Base-by-base conservation (phyloP, 106 monocot species). In the Apostasia ramifera region DNA sequence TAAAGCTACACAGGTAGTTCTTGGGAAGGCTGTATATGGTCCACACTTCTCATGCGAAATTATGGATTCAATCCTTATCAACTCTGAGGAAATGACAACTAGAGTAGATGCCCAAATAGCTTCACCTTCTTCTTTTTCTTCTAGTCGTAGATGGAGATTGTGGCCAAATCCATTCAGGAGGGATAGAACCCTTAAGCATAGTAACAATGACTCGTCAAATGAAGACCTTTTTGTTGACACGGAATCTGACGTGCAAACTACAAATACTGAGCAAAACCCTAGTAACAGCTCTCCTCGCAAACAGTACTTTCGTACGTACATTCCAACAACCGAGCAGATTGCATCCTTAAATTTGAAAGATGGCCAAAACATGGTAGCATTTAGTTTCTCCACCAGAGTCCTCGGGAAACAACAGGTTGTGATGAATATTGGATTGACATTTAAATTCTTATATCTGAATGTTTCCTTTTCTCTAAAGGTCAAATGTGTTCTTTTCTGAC, bases 121-220 rank as follows among this genome's bases (percentile, higher is more conserved):
- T 44, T 87, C 92, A 5, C 79, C 82, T 55, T 72, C 84, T 40
- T 48, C 69, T n/a, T 69, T 77, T 70, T 70, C 82, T 13, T 44
- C 66, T 50, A 72, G 79, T 70, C 73, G 82, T 9, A 76, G 91
- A 75, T 97, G 95, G 95, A 88, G 82, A 78, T 76, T 95, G 7
- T 95, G 91, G 95, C 82, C 86, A 48, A 95, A 70, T 78, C 92
- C 91, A 66, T 92, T 92, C 64, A 82, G 95, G 71, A 82, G 80
- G 62, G 78, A 61, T 8, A 76, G 65, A 74, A 75, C 92, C 53
- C 73, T 97, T 74, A 78, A 86, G 58, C 81, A 67, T 40, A 85
- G 74, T 62, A 75, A 88, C 47, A 81, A 76, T 71, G 71, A 66
- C 46, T 60, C 84, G 52, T 86, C 91, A 57, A 76, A 71, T 70